Percentiles rank a stretch among this genome's conserved stretches.
Conservation (phyloP, 805 yeast species). For the Saturnispora dispora region DNA sequence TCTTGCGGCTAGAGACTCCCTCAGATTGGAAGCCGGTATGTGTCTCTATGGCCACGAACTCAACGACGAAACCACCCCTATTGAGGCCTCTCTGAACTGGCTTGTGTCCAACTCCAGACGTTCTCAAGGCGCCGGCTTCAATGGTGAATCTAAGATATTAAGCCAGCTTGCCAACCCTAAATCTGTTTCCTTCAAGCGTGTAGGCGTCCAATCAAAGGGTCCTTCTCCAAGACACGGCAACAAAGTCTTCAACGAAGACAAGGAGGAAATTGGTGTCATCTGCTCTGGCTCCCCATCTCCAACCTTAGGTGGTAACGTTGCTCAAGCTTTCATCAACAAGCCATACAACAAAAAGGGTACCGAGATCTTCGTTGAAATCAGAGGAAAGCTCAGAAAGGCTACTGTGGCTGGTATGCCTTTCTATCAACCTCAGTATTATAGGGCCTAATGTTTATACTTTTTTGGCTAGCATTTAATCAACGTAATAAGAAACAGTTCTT, state of each 20-base stretch:
- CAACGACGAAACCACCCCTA: conserved; percentile 69
- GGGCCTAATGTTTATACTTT: conserved; percentile 16
- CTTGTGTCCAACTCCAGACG: conserved; percentile 77
- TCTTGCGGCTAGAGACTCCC: conserved; percentile 94
- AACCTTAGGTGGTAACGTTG: conserved; percentile 66
- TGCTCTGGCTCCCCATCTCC: conserved; percentile 58
- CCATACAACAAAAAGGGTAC: conserved; percentile 68
- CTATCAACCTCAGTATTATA: conserved; percentile 64
- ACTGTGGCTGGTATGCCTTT: conserved; percentile 78
- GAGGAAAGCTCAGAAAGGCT: conserved; percentile 77
- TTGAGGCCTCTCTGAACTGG: conserved; percentile 88
- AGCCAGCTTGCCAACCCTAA: conserved; percentile 59
- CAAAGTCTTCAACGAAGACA: conserved; percentile 46
- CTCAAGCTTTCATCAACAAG: conserved; percentile 80
- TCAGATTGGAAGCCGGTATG: conserved; percentile 96
- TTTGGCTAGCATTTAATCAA: neutral
- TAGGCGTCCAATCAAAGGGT: conserved; percentile 69
- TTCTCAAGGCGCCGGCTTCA: conserved; percentile 42
- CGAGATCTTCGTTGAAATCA: conserved; percentile 59
- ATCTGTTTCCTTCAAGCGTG: conserved; percentile 50
- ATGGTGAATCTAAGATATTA: conserved; percentile 66
- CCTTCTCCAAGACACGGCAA: conserved; percentile 88
- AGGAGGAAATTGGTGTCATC: conserved; percentile 42
- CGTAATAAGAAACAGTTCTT: neutral
- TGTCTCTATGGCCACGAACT: conserved; percentile 93